These are phyloP conservation scores for Pleurotus salmoneostramineus DNA, from an alignment of 768 basidiomycete genomes.

Conservation along the genomic window DNA sequence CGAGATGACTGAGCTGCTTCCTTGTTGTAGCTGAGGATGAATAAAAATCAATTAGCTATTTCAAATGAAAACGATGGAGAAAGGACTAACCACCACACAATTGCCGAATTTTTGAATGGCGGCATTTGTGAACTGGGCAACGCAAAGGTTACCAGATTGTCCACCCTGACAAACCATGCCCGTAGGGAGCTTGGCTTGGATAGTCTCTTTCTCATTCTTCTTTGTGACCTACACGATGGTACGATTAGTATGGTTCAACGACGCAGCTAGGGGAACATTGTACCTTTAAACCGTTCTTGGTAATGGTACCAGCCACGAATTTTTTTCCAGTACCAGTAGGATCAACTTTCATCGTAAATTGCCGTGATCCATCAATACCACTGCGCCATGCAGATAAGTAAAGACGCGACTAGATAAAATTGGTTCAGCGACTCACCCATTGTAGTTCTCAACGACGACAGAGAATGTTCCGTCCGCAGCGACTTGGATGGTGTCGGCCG, in stretches of 20 bases:
- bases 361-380: constrained; percentile 43
- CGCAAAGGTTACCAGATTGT: constrained; percentile 35
- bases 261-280: not conserved
- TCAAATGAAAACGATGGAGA: not conserved
- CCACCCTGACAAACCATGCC: constrained; percentile 51
- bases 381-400: constrained; percentile 17
- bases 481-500: constrained; percentile 30
- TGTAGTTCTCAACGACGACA: constrained; percentile 40
- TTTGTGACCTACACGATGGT: constrained; percentile 25
- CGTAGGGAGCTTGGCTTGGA: constrained; percentile 42
- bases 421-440: constrained; percentile 29
- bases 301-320: constrained; percentile 32
- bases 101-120: constrained; percentile 47
- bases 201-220: constrained; percentile 28
- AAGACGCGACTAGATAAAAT: no score
- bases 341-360: constrained; percentile 42
- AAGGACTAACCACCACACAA: constrained; percentile 38
- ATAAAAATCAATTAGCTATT: not conserved
- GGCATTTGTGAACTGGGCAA: constrained; percentile 46
- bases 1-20: constrained; percentile 2
- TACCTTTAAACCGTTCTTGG: constrained; percentile 44
- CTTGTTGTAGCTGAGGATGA: not conserved
- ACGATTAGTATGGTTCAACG: not conserved
- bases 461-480: constrained; percentile 38
- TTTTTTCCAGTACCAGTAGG: constrained; percentile 35